These are phyloP conservation scores for Diaporthe sp. DNA, from an alignment of 2,329 filamentous ascomycete species.

Conservation along the genomic window DNA sequence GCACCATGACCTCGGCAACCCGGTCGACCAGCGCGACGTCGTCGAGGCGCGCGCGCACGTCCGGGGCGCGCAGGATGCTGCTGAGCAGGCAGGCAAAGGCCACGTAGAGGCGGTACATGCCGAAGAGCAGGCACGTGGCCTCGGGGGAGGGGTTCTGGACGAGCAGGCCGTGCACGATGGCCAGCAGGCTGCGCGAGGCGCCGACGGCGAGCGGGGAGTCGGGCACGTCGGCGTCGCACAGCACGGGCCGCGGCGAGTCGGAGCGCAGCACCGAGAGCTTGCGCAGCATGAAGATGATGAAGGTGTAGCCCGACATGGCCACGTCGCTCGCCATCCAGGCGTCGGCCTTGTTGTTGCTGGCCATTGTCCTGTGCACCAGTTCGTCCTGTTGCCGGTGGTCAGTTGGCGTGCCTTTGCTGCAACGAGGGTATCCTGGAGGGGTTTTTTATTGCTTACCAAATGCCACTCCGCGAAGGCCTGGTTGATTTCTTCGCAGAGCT, in stretches of 20 bases:
- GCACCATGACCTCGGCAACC: neutral
- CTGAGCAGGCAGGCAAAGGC: neutral
- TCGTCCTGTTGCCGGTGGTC: neutral
- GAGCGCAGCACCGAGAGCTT: neutral
- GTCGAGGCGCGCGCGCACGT: neutral
- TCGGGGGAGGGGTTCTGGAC: neutral
- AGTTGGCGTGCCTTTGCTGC: neutral
- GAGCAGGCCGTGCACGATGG: neutral
- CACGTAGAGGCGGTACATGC: neutral
- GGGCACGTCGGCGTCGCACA: neutral
- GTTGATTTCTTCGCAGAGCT: neutral
- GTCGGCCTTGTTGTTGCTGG: neutral
- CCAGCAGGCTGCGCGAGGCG: neutral
- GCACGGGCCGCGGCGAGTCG: neutral
- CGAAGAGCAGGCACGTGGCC: neutral
- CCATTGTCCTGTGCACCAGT: neutral
- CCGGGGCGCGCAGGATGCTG: neutral
- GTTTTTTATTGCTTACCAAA: neutral
- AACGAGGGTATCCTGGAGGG: neutral
- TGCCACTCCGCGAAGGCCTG: neutral
- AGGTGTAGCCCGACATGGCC: neutral
- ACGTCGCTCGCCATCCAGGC: neutral
- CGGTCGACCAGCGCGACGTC: neutral
- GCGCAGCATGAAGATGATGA: neutral
- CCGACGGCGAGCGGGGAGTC: neutral